Percentiles rank a stretch among this genome's conserved stretches.
Evolutionary conservation across 2,329 filamentous ascomycete species (phyloP).

Genomic region (Teratosphaeriaceae sp.): DNA sequence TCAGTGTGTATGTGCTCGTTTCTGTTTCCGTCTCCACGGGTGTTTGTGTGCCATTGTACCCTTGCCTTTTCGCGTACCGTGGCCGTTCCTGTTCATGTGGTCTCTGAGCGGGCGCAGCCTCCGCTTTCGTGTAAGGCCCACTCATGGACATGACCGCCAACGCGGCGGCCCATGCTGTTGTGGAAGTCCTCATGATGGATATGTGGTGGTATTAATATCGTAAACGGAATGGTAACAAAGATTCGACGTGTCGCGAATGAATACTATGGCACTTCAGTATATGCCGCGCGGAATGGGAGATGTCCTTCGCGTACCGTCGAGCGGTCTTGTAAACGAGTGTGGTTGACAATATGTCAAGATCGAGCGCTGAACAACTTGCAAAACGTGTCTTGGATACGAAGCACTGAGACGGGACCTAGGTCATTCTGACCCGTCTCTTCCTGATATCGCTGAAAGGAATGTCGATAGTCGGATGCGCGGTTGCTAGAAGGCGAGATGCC

Average conservation of each 20-base stretch:
- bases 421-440: slow-evolving; percentile 19
- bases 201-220: slow-evolving; percentile 11
- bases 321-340: slow-evolving; percentile 44
- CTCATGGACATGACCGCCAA: slow-evolving; percentile 38
- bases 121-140: slow-evolving; percentile 40
- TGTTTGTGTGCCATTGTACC: slow-evolving; percentile 18
- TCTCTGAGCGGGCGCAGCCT: slow-evolving; percentile 42
- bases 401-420: slow-evolving; percentile 13
- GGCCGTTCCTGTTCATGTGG: slow-evolving; percentile 31
- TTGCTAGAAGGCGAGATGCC: slow-evolving; percentile 2
- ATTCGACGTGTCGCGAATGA: slow-evolving; percentile 7
- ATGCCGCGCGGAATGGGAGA: background rate
- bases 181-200: slow-evolving; percentile 40
- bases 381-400: slow-evolving; percentile 11
- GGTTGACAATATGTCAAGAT: slow-evolving; percentile 38
- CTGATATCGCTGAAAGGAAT: slow-evolving; percentile 20
- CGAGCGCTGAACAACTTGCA: slow-evolving; percentile 15
- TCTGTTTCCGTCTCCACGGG: background rate
- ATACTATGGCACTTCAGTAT: slow-evolving; percentile 9
- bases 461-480: slow-evolving; percentile 24
- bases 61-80: slow-evolving; percentile 38
- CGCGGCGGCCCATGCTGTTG: slow-evolving; percentile 41
- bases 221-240: slow-evolving; percentile 13
- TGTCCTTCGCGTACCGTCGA: slow-evolving; percentile 18
- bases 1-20: no score